A percentile compares a stretch with the other conserved stretches of the same genome.
These are phyloP conservation scores for Paxillus rubicundulus DNA, from an alignment of 768 basidiomycete genomes.

Conservation along the genomic window DNA sequence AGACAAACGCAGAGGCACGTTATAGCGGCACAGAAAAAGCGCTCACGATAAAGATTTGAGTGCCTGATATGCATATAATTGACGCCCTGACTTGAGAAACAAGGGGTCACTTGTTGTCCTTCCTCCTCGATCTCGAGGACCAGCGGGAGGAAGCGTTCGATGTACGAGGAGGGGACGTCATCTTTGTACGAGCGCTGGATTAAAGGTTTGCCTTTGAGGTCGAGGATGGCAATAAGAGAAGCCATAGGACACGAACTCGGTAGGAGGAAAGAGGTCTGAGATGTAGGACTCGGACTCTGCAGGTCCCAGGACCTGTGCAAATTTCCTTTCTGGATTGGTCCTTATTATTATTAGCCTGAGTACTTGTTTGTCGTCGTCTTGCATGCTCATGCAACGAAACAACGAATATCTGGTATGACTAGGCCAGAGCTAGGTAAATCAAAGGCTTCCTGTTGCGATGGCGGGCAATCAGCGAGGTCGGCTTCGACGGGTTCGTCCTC, in stretches of 20 bases:
- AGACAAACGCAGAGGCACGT: background rate
- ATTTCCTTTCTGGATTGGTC: conserved; percentile 17
- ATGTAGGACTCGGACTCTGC: background rate
- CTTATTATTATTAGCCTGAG: no score
- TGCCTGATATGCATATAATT: conserved; percentile 99
- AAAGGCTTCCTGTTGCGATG: no score
- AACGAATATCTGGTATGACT: no score
- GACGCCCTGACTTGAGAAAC: conserved; percentile 91
- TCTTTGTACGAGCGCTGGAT: conserved; percentile 97
- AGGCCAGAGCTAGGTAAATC: no score
- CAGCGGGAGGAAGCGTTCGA: conserved; percentile 92
- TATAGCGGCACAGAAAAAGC: conserved; percentile 9
- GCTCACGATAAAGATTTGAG: conserved; percentile 91
- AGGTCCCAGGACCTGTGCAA: background rate
- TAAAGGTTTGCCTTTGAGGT: conserved; percentile 97
- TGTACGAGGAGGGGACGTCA: conserved; percentile 84
- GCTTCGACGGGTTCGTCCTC: no score
- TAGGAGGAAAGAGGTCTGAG: background rate
- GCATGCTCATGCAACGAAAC: no score
- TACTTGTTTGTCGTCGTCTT: no score
- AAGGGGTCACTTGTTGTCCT: conserved; percentile 92
- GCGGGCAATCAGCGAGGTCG: no score
- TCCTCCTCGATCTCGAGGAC: conserved; percentile 97
- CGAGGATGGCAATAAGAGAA: conserved; percentile 87
- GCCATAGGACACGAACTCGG: conserved; percentile 39